These are phyloP conservation scores for Herpetospermum pedunculosum DNA, from an alignment of 306 rosid genomes.

Conservation along the genomic window DNA sequence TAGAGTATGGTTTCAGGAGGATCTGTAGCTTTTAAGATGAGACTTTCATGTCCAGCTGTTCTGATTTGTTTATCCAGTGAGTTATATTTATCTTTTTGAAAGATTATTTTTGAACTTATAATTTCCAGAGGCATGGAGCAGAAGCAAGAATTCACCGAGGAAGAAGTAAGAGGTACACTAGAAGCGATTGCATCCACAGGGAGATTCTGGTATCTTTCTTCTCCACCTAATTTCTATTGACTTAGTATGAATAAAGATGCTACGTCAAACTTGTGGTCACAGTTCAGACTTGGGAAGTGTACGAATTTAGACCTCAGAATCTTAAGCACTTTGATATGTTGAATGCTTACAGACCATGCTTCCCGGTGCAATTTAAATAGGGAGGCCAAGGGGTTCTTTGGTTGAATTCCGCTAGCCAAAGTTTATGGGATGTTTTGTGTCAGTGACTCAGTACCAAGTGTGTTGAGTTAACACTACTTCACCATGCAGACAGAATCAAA, in stretches of 20 bases:
- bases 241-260: neutral
- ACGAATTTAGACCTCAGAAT: neutral
- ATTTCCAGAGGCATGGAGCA: constrained; percentile 20
- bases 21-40: neutral
- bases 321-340: neutral
- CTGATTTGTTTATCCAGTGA: neutral
- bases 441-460: neutral
- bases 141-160: constrained; percentile 18
- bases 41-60: neutral
- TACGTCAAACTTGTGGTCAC: neutral
- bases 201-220: constrained; percentile 33
- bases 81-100: neutral
- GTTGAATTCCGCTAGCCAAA: neutral
- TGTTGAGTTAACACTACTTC: neutral
- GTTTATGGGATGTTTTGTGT: neutral
- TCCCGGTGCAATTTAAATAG: neutral
- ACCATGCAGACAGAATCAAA: neutral
- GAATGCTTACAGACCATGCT: neutral
- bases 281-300: neutral
- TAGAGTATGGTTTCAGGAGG: neutral
- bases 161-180: constrained; percentile 26
- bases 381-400: neutral
- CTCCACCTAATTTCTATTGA: neutral
- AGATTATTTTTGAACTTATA: constrained; percentile 4
- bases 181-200: constrained; percentile 50